Percentiles rank a stretch among this genome's conserved stretches.
Conservation (phyloP, 257 asterid genomes). For the Cordia subcordata region DNA sequence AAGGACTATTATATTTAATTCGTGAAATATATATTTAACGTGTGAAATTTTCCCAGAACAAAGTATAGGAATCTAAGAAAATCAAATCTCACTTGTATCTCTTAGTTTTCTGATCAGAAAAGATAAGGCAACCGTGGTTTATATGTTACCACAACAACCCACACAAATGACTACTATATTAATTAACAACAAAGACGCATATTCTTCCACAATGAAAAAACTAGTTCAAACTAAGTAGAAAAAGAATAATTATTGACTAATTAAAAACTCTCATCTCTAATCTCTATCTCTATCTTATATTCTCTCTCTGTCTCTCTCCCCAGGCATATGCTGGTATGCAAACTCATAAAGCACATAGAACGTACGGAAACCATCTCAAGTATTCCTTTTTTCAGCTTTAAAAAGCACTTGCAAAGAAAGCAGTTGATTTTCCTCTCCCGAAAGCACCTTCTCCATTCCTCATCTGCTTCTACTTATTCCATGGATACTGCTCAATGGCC, state of each 20-base stretch:
- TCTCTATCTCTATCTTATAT: neutral
- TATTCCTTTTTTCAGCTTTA: constrained; percentile 54
- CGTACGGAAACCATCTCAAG: constrained; percentile 48
- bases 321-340: constrained; percentile 9
- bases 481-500: constrained; percentile 88
- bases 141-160: constrained; percentile 9
- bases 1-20: too few species aligned
- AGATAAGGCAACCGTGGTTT: constrained; percentile 7
- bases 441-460: constrained; percentile 6
- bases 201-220: constrained; percentile 15
- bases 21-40: too few species aligned
- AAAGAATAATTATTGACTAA: constrained; percentile 5
- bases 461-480: constrained; percentile 19
- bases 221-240: too few species aligned
- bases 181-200: constrained; percentile 1
- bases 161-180: neutral
- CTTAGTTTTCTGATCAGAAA: constrained; percentile 13
- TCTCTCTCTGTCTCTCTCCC: constrained; percentile 7
- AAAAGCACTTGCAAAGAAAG: constrained; percentile 47
- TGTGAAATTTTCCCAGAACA: too few species aligned
- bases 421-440: constrained; percentile 22
- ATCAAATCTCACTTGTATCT: neutral
- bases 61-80: constrained; percentile 1
- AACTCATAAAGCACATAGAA: constrained; percentile 27
- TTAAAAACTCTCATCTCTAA: neutral